phyloP scores from a whole-genome alignment of 805 yeast species.

The Priceomyces medius region DNA sequence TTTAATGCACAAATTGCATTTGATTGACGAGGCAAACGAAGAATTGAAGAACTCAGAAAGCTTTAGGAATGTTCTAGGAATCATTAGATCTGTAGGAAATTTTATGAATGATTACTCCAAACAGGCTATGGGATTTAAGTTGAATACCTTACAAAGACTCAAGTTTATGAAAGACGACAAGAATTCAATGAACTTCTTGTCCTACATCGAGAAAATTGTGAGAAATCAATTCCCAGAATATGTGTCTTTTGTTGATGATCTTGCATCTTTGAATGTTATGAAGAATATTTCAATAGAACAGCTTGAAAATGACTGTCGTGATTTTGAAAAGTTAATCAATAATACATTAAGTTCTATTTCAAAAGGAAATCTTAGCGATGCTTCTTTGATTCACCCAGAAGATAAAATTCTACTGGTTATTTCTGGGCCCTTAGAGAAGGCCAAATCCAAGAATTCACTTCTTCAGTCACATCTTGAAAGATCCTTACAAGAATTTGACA shows the following conservation, averaged over 20 bases:
- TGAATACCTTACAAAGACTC: constrained; percentile 85
- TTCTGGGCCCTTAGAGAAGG: constrained; percentile 67
- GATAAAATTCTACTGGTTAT: constrained; percentile 68
- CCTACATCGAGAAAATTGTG: constrained; percentile 88
- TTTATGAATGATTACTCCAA: constrained; percentile 93
- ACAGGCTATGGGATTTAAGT: constrained; percentile 89
- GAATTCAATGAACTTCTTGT: constrained; percentile 84
- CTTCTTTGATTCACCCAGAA: constrained; percentile 74
- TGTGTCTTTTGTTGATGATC: constrained; percentile 71
- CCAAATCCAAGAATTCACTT: constrained; percentile 65
- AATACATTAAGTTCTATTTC: constrained; percentile 74
- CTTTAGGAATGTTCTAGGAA: constrained; percentile 71
- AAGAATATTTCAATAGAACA: constrained; percentile 82
- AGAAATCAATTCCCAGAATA: constrained; percentile 80
- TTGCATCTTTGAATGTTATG: constrained; percentile 55
- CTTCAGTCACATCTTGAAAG: constrained; percentile 62
- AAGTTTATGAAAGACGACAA: constrained; percentile 87
- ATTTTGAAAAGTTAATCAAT: constrained; percentile 56
- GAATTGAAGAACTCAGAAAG: constrained; percentile 64
- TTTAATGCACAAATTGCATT: constrained; percentile 61
- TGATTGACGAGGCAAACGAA: constrained; percentile 71
- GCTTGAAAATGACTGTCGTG: constrained; percentile 67
- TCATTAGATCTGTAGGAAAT: constrained; percentile 89
- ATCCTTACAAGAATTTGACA: constrained; percentile 63
- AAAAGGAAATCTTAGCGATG: constrained; percentile 83